phyloP scores from a whole-genome alignment of 2,329 filamentous ascomycete species.

The Cytospora leucostoma region DNA sequence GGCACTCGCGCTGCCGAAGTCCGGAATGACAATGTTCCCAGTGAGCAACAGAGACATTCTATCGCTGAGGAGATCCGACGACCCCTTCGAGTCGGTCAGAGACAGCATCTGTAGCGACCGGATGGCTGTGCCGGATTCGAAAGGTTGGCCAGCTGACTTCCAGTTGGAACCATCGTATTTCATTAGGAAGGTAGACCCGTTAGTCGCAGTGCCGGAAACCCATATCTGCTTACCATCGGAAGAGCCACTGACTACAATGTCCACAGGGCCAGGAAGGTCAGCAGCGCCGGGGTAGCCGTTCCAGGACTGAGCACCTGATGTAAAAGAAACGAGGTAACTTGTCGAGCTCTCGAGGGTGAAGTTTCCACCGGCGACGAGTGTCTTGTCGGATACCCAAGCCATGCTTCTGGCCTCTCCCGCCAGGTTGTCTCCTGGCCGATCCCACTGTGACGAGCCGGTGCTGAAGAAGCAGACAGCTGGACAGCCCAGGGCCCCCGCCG shows the following conservation, averaged over 20 bases:
- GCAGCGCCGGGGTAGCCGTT: slow-evolving; percentile 60
- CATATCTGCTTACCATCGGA: slow-evolving; percentile 74
- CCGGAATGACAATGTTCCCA: slow-evolving; percentile 75
- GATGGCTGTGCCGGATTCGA: slow-evolving; percentile 68
- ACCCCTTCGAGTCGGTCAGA: slow-evolving; percentile 66
- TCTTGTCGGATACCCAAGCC: slow-evolving; percentile 72
- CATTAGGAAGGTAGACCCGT: slow-evolving; percentile 74
- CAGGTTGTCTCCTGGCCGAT: slow-evolving; percentile 71
- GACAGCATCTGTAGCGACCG: slow-evolving; percentile 81
- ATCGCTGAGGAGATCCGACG: slow-evolving; percentile 62
- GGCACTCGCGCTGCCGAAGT: slow-evolving; percentile 80
- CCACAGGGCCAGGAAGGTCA: slow-evolving; percentile 76
- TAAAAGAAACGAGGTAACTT: slow-evolving; percentile 72
- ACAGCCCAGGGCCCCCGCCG: slow-evolving; percentile 80
- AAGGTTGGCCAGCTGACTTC: slow-evolving; percentile 62
- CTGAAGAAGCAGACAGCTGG: slow-evolving; percentile 80
- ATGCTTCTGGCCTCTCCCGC: slow-evolving; percentile 70
- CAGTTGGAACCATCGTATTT: slow-evolving; percentile 78
- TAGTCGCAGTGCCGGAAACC: slow-evolving; percentile 71
- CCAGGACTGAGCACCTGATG: slow-evolving; percentile 69
- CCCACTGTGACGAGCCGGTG: slow-evolving; percentile 73
- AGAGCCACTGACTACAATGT: slow-evolving; percentile 73
- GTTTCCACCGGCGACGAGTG: slow-evolving; percentile 76
- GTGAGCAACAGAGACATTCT: slow-evolving; percentile 78
- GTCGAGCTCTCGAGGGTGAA: slow-evolving; percentile 67